Percentiles rank a stretch among this genome's conserved stretches.
Conservation (phyloP, 495 filamentous ascomycete genomes). For the Penicillium angulare region DNA sequence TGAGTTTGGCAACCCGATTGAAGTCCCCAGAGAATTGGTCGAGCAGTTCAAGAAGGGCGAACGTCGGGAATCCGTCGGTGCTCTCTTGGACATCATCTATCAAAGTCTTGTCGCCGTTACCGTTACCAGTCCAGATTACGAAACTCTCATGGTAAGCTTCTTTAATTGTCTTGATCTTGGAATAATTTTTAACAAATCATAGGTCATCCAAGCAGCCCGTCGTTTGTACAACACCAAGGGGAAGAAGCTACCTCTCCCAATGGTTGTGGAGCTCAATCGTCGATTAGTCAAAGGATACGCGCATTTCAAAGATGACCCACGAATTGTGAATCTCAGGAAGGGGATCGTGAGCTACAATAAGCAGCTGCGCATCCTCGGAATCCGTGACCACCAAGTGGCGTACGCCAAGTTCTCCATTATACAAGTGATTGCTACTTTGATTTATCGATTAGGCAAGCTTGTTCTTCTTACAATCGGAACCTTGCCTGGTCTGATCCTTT, state of each 20-base stretch:
- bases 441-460: conserved; percentile 80
- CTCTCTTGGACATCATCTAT: conserved; percentile 82
- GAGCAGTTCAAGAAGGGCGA: conserved; percentile 80
- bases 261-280: conserved; percentile 95
- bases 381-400: conserved; percentile 94
- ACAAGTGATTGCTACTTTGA: conserved; percentile 69
- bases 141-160: conserved; percentile 81
- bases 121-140: conserved; percentile 90
- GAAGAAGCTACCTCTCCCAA: conserved; percentile 90
- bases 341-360: conserved; percentile 86
- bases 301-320: conserved; percentile 86
- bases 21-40: conserved; percentile 77
- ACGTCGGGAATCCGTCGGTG: conserved; percentile 77
- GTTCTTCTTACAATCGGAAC: conserved; percentile 73
- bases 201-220: conserved; percentile 89
- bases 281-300: conserved; percentile 89
- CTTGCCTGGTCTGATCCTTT: conserved; percentile 82
- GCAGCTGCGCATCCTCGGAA: conserved; percentile 76
- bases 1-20: conserved; percentile 88
- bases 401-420: conserved; percentile 81
- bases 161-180: not conserved
- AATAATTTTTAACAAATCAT: conserved; percentile 27
- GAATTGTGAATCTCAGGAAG: conserved; percentile 75
- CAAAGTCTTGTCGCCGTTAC: conserved; percentile 84
- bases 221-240: conserved; percentile 90